Evolutionary conservation across 1,139 yeast species (phyloP).

Genomic region (Scheffersomyces titani): DNA sequence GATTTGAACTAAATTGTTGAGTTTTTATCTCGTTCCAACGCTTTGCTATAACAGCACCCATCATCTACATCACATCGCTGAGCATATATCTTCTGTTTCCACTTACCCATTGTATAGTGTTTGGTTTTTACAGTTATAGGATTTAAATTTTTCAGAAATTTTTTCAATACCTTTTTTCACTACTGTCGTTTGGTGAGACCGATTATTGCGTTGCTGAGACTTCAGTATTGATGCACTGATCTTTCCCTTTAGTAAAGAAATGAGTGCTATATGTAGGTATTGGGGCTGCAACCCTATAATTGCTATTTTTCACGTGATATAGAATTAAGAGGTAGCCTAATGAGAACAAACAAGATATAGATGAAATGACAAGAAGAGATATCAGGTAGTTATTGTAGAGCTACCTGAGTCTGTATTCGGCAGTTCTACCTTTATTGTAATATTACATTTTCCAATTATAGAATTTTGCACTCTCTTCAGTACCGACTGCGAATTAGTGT

Average conservation of each 20-base stretch:
- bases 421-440: background rate
- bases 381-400: background rate
- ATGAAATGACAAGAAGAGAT: background rate
- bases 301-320: slow-evolving; percentile 1
- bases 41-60: background rate
- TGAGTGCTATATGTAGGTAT: background rate
- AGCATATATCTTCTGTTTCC: background rate
- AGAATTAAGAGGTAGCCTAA: background rate
- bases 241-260: slow-evolving; percentile 1
- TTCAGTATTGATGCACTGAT: slow-evolving; percentile 5
- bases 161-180: slow-evolving; percentile 7
- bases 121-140: slow-evolving; percentile 10
- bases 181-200: slow-evolving; percentile 3
- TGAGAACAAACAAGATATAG: background rate
- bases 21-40: background rate
- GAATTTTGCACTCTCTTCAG: background rate
- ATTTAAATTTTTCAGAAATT: slow-evolving; percentile 10
- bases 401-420: background rate
- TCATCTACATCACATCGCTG: background rate
- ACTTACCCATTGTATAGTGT: slow-evolving; percentile 15
- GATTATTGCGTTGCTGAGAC: slow-evolving; percentile 6
- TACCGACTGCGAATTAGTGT: no score
- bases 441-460: no score
- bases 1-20: background rate
- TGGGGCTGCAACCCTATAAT: slow-evolving; percentile 5